Base-by-base conservation (phyloP, 129 eudicot genomes). In the Flaveria linearis region DNA sequence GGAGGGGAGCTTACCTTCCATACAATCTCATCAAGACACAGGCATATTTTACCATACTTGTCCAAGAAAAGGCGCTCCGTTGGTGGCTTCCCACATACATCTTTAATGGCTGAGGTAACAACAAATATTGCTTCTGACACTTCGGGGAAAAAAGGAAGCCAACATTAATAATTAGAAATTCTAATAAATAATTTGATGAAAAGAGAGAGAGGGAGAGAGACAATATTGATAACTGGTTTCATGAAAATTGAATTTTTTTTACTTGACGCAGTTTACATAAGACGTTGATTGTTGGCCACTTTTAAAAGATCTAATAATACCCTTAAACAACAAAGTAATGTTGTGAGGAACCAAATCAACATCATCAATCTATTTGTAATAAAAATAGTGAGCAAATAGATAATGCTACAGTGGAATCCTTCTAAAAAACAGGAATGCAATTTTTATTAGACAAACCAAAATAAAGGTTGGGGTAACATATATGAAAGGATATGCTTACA, bases 11-110 rank as follows among this genome's bases (percentile, higher is more conserved):
- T 65, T 62, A 95, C 99, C 96, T 85, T 86, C 97, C 99, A 95
- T 10, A 95, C 99, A 65, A 95, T 87, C 84, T 95, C 99, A 86
- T 95, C 99, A 56, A 95, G 90, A 76, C 96, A 91, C 83, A 95
- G 77, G 82, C 99, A 95, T 33, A 95, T 95, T 86, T 85, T 91
- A 67, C 99, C 99, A 74, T 95, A 95, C 85, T 95, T 95, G 85
- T 95, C 99, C 75, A 95, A 82, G 77, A 95, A 95, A 57, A 95
- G 90, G 76, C 99, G 92, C 82, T 95, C 97, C 5, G 92, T 89
- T 11, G 99, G 99, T 78, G 89, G 85, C 84, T 95, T 95, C 67
- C 99, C 97, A 70, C 99, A 95, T 60, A 95, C 96, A 81, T 95
- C 97, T 93, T 91, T 95, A 50, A 95, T 76, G 41, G 99, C 93